Evolutionary conservation across 495 filamentous ascomycete species (phyloP), one percentile per base, ranked within the genome.

Genomic region (Acidomyces sp.): DNA sequence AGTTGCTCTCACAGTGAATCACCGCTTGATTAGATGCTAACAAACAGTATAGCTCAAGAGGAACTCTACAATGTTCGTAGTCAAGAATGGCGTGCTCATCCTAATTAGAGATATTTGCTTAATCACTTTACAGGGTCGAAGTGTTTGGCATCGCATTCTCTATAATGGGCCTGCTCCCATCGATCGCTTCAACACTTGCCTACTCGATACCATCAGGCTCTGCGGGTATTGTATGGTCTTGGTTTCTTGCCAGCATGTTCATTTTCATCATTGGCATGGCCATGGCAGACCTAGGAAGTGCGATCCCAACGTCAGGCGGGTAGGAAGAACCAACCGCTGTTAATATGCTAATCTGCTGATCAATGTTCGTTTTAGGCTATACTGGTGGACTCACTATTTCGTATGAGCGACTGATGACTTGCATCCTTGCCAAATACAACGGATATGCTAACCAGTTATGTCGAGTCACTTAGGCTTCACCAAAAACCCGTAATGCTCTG

Each of bases 381-480:
- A 80, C 52, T 80, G 72, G 66, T 78, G 77, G 78, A 81, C 78
- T 4, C 76, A 80, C 46, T 77, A 71, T 59, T 80, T 78, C 53
- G n/a, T n/a, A n/a, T n/a, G n/a, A n/a, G n/a, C n/a, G n/a, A n/a
- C n/a, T n/a, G n/a, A n/a, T n/a, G n/a, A n/a, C n/a, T n/a, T n/a
- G n/a, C n/a, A n/a, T n/a, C n/a, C n/a, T n/a, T n/a, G n/a, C n/a
- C n/a, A n/a, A n/a, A n/a, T n/a, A n/a, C n/a, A n/a, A n/a, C n/a
- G n/a, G n/a, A n/a, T n/a, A n/a, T n/a, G n/a, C n/a, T n/a, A n/a
- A n/a, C n/a, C n/a, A n/a, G n/a, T n/a, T n/a, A n/a, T n/a, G n/a
- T n/a, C n/a, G n/a, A n/a, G n/a, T n/a, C n/a, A n/a, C n/a, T n/a
- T n/a, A n/a, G n/a, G 63, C 69, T 17, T 68, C 65, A 3, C 68